These are phyloP conservation scores for Fusarium sp. DNA, from an alignment of 2,329 filamentous ascomycete genomes.

Conservation along the genomic window DNA sequence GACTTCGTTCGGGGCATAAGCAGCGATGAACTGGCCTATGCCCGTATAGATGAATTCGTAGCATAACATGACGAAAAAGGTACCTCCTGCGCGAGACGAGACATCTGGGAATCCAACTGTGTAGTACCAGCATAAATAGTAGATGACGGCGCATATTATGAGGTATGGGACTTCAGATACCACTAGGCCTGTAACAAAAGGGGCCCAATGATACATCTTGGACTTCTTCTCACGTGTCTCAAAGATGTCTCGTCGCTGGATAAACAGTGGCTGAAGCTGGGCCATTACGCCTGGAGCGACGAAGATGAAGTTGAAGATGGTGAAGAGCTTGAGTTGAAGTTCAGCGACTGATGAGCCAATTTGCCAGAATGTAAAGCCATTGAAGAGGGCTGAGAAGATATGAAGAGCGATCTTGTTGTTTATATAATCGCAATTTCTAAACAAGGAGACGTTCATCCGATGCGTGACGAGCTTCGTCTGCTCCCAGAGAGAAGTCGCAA, in stretches of 20 bases:
- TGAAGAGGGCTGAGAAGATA: conserved; percentile 66
- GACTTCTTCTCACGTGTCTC: conserved; percentile 62
- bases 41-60: conserved; percentile 72
- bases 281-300: conserved; percentile 68
- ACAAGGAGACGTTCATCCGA: conserved; percentile 72
- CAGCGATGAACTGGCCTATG: conserved; percentile 72
- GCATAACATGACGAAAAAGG: conserved; percentile 66
- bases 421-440: conserved; percentile 74
- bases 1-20: conserved; percentile 70
- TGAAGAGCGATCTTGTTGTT: conserved; percentile 72
- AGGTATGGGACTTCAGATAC: conserved; percentile 62
- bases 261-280: conserved; percentile 61
- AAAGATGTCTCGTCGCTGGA: conserved; percentile 61
- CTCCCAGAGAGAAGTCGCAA: conserved; percentile 73
- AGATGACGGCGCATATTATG: conserved; percentile 58
- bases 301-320: conserved; percentile 73
- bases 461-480: conserved; percentile 74
- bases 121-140: conserved; percentile 70
- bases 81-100: conserved; percentile 62
- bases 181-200: conserved; percentile 67
- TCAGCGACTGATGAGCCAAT: conserved; percentile 64
- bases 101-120: conserved; percentile 62
- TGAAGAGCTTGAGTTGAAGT: conserved; percentile 67
- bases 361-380: conserved; percentile 72
- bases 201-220: conserved; percentile 69